These are phyloP conservation scores for Somion occarium DNA, from an alignment of 1,284 basidiomycete genomes.

Conservation along the genomic window DNA sequence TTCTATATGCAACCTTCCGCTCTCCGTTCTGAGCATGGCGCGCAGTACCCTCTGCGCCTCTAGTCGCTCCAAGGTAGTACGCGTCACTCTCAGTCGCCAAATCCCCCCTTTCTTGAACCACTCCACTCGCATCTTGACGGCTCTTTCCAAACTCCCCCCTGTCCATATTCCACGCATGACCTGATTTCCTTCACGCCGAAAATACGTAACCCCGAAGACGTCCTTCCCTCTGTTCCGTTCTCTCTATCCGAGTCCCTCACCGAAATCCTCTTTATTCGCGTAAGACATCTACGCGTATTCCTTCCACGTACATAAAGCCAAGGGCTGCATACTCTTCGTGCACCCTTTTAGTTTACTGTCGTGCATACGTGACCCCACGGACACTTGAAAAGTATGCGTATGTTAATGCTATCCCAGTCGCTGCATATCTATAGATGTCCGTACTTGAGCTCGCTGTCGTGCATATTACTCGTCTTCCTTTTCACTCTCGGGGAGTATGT, in stretches of 20 bases:
- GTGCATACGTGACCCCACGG: slow-evolving; percentile 14
- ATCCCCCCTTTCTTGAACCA: neutral
- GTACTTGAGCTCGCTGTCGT: slow-evolving; percentile 15
- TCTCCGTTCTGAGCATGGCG: too few relatives aligned
- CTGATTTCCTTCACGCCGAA: slow-evolving; percentile 1
- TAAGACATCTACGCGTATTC: neutral
- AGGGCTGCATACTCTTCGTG: slow-evolving; percentile 4
- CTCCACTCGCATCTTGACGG: neutral
- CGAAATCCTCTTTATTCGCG: neutral
- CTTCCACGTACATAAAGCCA: slow-evolving; percentile 1
- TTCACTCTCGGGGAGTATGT: too few relatives aligned
- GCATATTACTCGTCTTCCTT: slow-evolving; percentile 14
- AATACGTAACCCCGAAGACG: neutral
- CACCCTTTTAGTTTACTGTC: slow-evolving; percentile 9
- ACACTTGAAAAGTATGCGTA: slow-evolving; percentile 21
- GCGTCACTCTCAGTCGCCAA: too few relatives aligned
- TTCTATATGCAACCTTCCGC: neutral
- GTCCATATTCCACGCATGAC: neutral
- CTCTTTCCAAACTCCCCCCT: neutral
- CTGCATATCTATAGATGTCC: slow-evolving; percentile 16
- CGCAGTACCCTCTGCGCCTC: too few relatives aligned
- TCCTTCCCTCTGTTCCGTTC: neutral
- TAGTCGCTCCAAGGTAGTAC: too few relatives aligned
- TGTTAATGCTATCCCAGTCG: slow-evolving; percentile 17
- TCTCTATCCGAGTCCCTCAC: slow-evolving; percentile 1